Evolutionary conservation across 495 filamentous ascomycete species (phyloP), one percentile per base, ranked within the genome.

Genomic region (Neurospora sp.): DNA sequence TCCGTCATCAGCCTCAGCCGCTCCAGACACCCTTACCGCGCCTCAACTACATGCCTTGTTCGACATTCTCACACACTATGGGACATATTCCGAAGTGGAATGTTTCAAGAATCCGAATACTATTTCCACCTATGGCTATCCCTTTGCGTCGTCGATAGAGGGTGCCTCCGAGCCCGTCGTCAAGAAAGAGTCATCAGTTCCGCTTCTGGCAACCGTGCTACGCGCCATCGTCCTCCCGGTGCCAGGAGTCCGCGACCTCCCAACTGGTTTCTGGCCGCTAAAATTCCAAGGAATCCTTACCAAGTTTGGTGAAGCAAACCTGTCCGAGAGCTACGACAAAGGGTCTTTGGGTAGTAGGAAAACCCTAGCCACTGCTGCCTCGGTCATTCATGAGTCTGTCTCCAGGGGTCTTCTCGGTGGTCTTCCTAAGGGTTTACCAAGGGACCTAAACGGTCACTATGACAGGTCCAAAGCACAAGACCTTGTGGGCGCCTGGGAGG

Each of bases 241-340:
- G 6, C 90, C 90, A 0, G 89, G 87, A 4, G 75, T 90, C 10
- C 84, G 84, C 22, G 86, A 89, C 72, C 82, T 91, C 1, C 81
- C 85, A 3, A 44, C 77, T 0, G 85, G 86, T 9, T 91, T 91
- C 74, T 92, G 90, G 90, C 79, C 82, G 48, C 78, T 79, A 10
- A 77, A 83, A 31, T 80, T 86, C 44, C 81, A 84, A 72, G 82
- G 83, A 40, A 78, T 90, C 20, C 76, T 84, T 72, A 80, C 79
- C 37, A 84, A 86, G 53, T 79, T 91, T n/a, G 85, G 80, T 4
- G 83, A 87, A 18, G 88, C 86, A 20, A 85, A 89, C 38, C 81
- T 91, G 38, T 90, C 87, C 38, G 89, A 91, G 75, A 91, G 89
- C 77, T 92, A 91, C 75, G 90, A 92, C 76, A 91, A 91, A 77